These are phyloP conservation scores for Bifiguratus adelaidae DNA, from an alignment of 192 early-diverging fungal genomes.

Conservation along the genomic window DNA sequence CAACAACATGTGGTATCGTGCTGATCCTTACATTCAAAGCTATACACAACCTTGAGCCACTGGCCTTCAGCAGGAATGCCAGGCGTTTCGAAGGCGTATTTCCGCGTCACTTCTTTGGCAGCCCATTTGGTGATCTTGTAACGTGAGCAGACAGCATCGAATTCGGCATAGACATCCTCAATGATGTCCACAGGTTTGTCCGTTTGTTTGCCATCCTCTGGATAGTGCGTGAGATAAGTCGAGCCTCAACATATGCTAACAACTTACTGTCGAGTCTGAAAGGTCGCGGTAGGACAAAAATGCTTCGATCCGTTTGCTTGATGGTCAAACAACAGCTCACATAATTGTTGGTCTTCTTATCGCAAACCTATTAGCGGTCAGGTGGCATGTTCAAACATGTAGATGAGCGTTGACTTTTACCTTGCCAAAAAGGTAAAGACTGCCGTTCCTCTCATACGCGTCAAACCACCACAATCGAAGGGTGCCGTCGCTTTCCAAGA, in stretches of 20 bases:
- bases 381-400: too few relatives aligned
- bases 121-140: constrained; percentile 44
- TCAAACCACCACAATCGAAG: constrained; percentile 88
- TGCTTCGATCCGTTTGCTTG: constrained; percentile 68
- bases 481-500: constrained; percentile 33
- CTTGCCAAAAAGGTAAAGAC: constrained; percentile 91
- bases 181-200: constrained; percentile 48
- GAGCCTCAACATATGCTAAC: not conserved
- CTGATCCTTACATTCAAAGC: constrained; percentile 39
- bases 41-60: constrained; percentile 84
- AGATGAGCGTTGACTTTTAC: constrained; percentile 22
- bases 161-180: constrained; percentile 64
- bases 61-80: constrained; percentile 68
- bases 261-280: constrained; percentile 34
- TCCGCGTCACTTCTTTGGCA: constrained; percentile 56
- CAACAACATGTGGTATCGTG: not conserved
- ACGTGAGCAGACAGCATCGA: constrained; percentile 44
- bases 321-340: constrained; percentile 80
- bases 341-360: constrained; percentile 38
- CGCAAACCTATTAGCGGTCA: constrained; percentile 27
- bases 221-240: not conserved
- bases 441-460: constrained; percentile 71
- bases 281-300: constrained; percentile 84
- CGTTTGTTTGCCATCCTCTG: constrained; percentile 35
- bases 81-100: constrained; percentile 88